Percentiles rank a stretch among this genome's conserved stretches.
These are phyloP conservation scores for Grammothele lineata DNA, from an alignment of 768 basidiomycete genomes.

Conservation along the genomic window DNA sequence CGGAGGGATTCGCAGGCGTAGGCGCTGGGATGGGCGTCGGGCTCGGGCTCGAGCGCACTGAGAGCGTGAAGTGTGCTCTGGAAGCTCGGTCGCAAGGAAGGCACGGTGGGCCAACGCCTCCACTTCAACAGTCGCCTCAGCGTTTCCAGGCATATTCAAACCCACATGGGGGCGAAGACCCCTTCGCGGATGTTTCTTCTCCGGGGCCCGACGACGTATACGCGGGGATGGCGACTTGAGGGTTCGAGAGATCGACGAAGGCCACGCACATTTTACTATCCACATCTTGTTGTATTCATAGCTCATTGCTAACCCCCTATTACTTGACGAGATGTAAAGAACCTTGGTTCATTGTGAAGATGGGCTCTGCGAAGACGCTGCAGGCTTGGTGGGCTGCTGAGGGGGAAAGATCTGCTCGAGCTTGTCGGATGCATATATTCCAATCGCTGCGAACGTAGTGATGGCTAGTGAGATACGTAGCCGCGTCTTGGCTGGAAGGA, in stretches of 20 bases:
- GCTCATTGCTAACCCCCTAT: slow-evolving; percentile 7
- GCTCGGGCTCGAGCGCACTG: slow-evolving; percentile 2
- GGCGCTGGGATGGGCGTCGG: background rate
- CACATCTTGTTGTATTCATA: slow-evolving; percentile 10
- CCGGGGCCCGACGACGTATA: slow-evolving; percentile 14
- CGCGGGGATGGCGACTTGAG: slow-evolving; percentile 9
- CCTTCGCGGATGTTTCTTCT: slow-evolving; percentile 5
- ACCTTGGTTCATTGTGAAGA: too few species aligned
- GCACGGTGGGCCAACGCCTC: too few species aligned
- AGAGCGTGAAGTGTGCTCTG: background rate
- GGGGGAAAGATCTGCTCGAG: slow-evolving; percentile 24
- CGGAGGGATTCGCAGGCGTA: background rate
- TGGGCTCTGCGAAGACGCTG: too few species aligned
- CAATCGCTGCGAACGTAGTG: slow-evolving; percentile 27
- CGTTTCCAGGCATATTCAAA: too few species aligned
- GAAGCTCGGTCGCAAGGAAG: background rate
- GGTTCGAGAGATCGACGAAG: background rate
- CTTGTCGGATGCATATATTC: slow-evolving; percentile 27
- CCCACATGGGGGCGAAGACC: background rate
- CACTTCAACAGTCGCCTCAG: too few species aligned
- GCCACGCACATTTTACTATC: slow-evolving; percentile 6
- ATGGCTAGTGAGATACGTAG: slow-evolving; percentile 29
- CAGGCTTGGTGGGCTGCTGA: background rate
- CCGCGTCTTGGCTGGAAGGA: slow-evolving; percentile 30
- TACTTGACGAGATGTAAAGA: background rate